A percentile compares a stretch with the other conserved stretches of the same genome.
Conservation (phyloP, 176 grass and related monocot genomes). For the Raddia guianensis region DNA sequence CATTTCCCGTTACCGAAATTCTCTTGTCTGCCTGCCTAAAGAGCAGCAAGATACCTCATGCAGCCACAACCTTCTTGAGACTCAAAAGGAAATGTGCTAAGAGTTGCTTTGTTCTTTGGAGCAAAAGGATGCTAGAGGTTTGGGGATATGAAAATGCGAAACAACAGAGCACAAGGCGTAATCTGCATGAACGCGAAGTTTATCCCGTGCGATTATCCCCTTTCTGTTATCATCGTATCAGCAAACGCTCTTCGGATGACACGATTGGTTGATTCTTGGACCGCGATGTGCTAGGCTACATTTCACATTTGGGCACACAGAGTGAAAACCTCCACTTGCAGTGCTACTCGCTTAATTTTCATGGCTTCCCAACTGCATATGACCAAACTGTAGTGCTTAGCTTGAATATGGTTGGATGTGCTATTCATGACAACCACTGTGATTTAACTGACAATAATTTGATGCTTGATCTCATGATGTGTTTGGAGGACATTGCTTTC, state of each 20-base stretch:
- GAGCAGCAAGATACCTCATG: not conserved
- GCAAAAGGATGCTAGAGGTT: not conserved
- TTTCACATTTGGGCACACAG: not conserved
- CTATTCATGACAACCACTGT: not conserved
- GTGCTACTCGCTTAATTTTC: not conserved
- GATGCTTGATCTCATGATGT: not conserved
- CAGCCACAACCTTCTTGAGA: not conserved
- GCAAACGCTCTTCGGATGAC: constrained; percentile 13
- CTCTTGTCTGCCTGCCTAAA: not conserved
- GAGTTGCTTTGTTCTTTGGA: no score
- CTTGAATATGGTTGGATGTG: constrained; percentile 15
- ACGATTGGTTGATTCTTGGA: not conserved
- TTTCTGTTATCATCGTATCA: not conserved
- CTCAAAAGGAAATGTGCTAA: not conserved
- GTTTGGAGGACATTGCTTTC: not conserved
- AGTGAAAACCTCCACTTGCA: not conserved
- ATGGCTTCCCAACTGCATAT: not conserved
- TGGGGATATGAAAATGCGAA: not conserved
- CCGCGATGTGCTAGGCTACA: not conserved
- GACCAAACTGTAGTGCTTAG: not conserved
- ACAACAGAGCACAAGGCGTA: not conserved
- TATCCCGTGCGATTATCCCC: not conserved
- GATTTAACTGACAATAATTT: not conserved
- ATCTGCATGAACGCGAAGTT: constrained; percentile 21
- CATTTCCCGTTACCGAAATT: not conserved